Evolutionary conservation across 2,329 filamentous ascomycete genomes (phyloP).

Genomic region (Albifimbria verrucaria): DNA sequence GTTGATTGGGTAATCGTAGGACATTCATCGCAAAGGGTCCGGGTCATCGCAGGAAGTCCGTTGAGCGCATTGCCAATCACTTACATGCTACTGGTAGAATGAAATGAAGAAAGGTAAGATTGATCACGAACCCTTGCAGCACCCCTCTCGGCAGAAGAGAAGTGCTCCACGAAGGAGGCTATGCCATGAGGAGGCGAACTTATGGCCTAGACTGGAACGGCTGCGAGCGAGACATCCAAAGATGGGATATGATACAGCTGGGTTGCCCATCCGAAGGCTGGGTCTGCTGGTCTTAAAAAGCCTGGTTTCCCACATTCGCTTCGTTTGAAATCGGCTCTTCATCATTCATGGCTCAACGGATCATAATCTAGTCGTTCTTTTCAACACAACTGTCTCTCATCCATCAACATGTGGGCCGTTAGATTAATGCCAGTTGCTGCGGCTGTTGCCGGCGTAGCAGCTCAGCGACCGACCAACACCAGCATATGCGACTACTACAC

Average conservation of each 20-base stretch:
- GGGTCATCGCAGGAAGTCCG: not conserved
- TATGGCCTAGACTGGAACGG: no score
- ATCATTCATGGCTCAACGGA: no score
- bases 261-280: no score
- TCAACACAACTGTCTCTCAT: no score
- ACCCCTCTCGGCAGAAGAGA: not conserved
- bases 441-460: slow-evolving; percentile 19
- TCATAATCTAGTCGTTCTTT: no score
- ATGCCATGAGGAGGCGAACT: not conserved
- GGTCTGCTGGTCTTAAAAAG: no score
- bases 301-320: no score
- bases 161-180: not conserved
- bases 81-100: not conserved
- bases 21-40: not conserved
- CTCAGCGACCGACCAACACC: slow-evolving; percentile 45
- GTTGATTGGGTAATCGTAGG: not conserved
- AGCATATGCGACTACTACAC: slow-evolving; percentile 65
- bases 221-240: no score
- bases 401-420: not conserved
- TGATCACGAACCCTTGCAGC: not conserved
- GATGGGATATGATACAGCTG: no score
- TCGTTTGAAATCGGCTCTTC: no score
- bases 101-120: not conserved
- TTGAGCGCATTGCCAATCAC: not conserved
- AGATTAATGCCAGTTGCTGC: slow-evolving; percentile 6